A percentile compares a stretch with the other conserved stretches of the same genome.
Evolutionary conservation across 768 basidiomycete genomes (phyloP).

Genomic region (Trichaptum fuscoviolaceum): DNA sequence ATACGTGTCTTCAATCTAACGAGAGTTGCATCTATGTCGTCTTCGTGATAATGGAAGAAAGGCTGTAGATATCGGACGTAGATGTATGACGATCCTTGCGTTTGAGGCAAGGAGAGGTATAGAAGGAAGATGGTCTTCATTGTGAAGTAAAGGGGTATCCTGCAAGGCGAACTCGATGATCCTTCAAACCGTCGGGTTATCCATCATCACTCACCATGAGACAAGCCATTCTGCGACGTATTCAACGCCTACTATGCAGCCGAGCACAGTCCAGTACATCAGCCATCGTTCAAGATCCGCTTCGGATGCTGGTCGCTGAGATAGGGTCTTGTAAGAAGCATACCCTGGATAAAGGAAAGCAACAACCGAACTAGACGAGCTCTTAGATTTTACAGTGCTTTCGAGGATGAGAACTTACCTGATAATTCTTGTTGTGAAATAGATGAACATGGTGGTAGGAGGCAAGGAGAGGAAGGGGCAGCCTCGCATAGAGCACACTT

Average conservation of each 20-base stretch:
- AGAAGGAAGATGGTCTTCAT: constrained; percentile 82
- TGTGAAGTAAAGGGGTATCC: constrained; percentile 87
- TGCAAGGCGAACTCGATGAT: constrained; percentile 25
- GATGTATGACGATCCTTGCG: constrained; percentile 80
- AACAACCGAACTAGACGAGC: constrained; percentile 36
- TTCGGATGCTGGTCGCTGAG: constrained; percentile 79
- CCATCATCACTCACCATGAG: constrained; percentile 58
- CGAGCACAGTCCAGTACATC: constrained; percentile 94
- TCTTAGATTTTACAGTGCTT: background rate
- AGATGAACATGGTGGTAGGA: background rate
- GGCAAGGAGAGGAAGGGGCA: background rate
- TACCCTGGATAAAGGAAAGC: constrained; percentile 93
- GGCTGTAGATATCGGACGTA: constrained; percentile 78
- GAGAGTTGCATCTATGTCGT: constrained; percentile 78
- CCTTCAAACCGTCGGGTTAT: background rate
- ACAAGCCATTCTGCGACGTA: constrained; percentile 83
- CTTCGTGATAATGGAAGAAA: constrained; percentile 76
- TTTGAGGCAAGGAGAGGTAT: constrained; percentile 87
- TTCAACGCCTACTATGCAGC: constrained; percentile 77
- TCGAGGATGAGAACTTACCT: background rate
- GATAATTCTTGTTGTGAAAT: constrained; percentile 1
- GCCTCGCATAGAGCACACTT: background rate
- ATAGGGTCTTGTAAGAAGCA: constrained; percentile 93
- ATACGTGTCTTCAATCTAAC: constrained; percentile 54
- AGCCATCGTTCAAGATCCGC: constrained; percentile 89